Conservation (phyloP, 768 basidiomycete genomes). For the Amyloporia xantha region DNA sequence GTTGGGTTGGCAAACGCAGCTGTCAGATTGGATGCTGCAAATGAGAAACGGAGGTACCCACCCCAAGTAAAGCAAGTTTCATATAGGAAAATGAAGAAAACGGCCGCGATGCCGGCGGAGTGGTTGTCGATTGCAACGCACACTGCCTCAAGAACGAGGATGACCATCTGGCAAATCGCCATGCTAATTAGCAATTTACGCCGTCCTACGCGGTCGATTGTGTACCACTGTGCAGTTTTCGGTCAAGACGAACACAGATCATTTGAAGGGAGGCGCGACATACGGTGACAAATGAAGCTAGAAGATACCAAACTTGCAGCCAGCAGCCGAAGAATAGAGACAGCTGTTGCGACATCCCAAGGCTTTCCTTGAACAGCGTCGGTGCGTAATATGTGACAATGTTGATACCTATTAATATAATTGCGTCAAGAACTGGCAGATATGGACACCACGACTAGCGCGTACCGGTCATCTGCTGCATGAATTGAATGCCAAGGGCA, state of each 20-base stretch:
- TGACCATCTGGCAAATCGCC: conserved; percentile 26
- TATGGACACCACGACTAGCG: too few relatives aligned
- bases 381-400: conserved; percentile 28
- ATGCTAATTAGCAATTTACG: conserved; percentile 32
- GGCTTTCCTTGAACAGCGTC: conserved; percentile 35
- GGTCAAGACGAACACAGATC: conserved; percentile 10
- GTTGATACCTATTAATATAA: conserved; percentile 5
- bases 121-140: conserved; percentile 2
- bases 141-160: conserved; percentile 4
- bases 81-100: conserved; percentile 32
- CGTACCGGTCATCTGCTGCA: conserved; percentile 9
- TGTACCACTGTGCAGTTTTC: conserved; percentile 7
- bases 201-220: conserved; percentile 34
- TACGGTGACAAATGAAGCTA: conserved; percentile 31
- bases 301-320: conserved; percentile 33
- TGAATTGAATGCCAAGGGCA: conserved; percentile 9
- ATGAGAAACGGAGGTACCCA: conserved; percentile 15
- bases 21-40: background rate
- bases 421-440: too few relatives aligned
- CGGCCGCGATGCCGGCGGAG: conserved; percentile 8
- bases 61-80: conserved; percentile 31
- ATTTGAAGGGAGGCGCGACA: conserved; percentile 24
- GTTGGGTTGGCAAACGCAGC: background rate
- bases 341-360: conserved; percentile 34
- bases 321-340: conserved; percentile 33